A percentile compares a stretch with the other conserved stretches of the same genome.
Evolutionary conservation across 257 asterid species (phyloP).

Genomic region (Solanum paucissectum): DNA sequence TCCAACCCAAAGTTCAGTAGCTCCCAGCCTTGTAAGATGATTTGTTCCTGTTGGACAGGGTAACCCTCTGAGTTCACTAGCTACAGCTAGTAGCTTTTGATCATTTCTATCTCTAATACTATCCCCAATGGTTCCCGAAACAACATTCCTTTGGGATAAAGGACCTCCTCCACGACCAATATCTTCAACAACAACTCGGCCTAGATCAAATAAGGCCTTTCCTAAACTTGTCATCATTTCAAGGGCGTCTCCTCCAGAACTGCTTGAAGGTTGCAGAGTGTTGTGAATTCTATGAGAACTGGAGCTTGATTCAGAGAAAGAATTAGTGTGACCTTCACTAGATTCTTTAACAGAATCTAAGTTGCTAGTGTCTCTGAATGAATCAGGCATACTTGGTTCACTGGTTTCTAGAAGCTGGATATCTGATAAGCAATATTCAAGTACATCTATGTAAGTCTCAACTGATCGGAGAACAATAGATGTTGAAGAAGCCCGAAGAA

Average conservation of each 20-base stretch:
- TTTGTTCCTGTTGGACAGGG: slow-evolving; percentile 83
- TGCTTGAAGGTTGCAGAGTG: slow-evolving; percentile 30
- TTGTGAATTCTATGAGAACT: slow-evolving; percentile 27
- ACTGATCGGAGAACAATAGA: slow-evolving; percentile 52
- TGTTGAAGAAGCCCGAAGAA: slow-evolving; percentile 69
- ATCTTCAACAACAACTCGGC: slow-evolving; percentile 95
- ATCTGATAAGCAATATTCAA: slow-evolving; percentile 91
- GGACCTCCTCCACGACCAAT: slow-evolving; percentile 70
- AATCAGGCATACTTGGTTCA: slow-evolving; percentile 17
- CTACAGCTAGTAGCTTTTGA: slow-evolving; percentile 31
- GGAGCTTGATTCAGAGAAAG: slow-evolving; percentile 30
- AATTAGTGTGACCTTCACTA: slow-evolving; percentile 20
- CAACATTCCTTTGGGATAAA: slow-evolving; percentile 35
- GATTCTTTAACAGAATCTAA: slow-evolving; percentile 23
- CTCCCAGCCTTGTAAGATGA: slow-evolving; percentile 54
- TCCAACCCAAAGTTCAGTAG: slow-evolving; percentile 74
- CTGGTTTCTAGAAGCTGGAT: slow-evolving; percentile 44
- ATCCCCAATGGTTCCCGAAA: slow-evolving; percentile 27
- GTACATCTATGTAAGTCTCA: slow-evolving; percentile 72
- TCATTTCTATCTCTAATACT: slow-evolving; percentile 31
- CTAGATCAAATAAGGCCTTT: slow-evolving; percentile 83
- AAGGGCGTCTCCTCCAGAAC: slow-evolving; percentile 88
- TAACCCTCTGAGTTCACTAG: slow-evolving; percentile 70
- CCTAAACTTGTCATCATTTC: slow-evolving; percentile 89
- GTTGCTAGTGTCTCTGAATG: slow-evolving; percentile 20